Conservation (phyloP, 352 stramenopile genomes). For the Peronospora farinosa region DNA sequence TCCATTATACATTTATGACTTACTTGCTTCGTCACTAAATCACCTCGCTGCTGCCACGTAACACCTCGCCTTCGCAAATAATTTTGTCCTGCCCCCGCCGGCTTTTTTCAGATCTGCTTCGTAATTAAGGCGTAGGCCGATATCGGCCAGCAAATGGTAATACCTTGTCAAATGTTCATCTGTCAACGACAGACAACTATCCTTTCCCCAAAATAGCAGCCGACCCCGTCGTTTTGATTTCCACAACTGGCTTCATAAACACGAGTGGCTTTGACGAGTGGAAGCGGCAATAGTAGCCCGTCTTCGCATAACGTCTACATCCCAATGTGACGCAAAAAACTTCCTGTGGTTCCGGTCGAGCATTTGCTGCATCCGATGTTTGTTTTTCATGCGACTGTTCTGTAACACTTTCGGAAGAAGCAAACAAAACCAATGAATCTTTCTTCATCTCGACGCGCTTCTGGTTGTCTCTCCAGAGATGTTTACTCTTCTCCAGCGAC, state of each 20-base stretch:
- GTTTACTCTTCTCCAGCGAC: slow-evolving; percentile 32
- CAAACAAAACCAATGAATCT: slow-evolving; percentile 6
- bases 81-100: no score
- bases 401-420: background rate
- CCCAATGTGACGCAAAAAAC: slow-evolving; percentile 40
- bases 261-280: slow-evolving; percentile 33
- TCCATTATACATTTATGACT: no score
- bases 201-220: slow-evolving; percentile 7
- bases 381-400: slow-evolving; percentile 5
- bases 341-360: slow-evolving; percentile 32
- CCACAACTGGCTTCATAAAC: slow-evolving; percentile 14
- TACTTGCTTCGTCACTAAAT: no score
- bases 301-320: slow-evolving; percentile 61
- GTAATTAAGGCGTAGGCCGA: background rate
- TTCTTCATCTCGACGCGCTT: slow-evolving; percentile 42
- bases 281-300: slow-evolving; percentile 52
- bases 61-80: no score
- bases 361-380: slow-evolving; percentile 8
- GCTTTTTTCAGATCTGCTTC: no score
- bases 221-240: background rate
- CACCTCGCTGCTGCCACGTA: no score
- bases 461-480: slow-evolving; percentile 59
- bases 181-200: slow-evolving; percentile 2
- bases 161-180: slow-evolving; percentile 1
- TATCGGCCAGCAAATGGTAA: background rate